These are phyloP conservation scores for Phlyctochytrium arcticum DNA, from an alignment of 192 early-diverging fungal species.

Conservation along the genomic window DNA sequence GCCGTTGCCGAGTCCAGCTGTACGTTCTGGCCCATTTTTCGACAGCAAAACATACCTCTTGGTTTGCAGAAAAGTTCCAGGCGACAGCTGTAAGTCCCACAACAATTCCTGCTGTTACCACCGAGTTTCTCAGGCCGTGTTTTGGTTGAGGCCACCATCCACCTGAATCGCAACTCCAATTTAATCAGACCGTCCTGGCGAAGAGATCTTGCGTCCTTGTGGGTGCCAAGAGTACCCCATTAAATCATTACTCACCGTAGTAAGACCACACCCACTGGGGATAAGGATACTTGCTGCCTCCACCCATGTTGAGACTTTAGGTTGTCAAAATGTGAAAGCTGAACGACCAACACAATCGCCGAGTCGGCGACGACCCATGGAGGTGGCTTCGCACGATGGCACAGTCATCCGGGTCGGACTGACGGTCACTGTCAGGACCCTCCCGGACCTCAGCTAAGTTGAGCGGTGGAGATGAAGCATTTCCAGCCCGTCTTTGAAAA, in stretches of 20 bases:
- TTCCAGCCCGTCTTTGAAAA: too few relatives aligned
- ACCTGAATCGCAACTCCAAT: slow-evolving; percentile 19
- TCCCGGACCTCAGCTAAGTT: too few relatives aligned
- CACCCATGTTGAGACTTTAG: slow-evolving; percentile 26
- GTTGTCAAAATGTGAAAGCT: not conserved
- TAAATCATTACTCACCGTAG: not conserved
- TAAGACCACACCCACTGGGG: slow-evolving; percentile 44
- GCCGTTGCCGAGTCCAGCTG: not conserved
- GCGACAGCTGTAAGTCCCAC: slow-evolving; percentile 23
- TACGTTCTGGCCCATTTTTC: not conserved
- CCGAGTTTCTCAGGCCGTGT: slow-evolving; percentile 26
- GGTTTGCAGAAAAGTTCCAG: slow-evolving; percentile 32
- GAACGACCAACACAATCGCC: not conserved
- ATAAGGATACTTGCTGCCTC: slow-evolving; percentile 39
- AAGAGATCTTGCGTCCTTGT: not conserved
- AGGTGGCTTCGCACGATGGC: not conserved
- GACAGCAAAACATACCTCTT: slow-evolving; percentile 32
- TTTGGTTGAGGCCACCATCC: slow-evolving; percentile 47
- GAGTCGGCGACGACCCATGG: not conserved
- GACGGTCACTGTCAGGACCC: too few relatives aligned
- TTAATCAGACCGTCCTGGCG: not conserved
- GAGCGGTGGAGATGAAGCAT: too few relatives aligned
- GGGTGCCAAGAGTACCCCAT: too few relatives aligned
- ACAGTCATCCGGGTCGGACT: too few relatives aligned
- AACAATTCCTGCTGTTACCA: slow-evolving; percentile 32